These are phyloP conservation scores for Chlorella vulgaris DNA, from an alignment of 139 green algal species.

Conservation along the genomic window DNA sequence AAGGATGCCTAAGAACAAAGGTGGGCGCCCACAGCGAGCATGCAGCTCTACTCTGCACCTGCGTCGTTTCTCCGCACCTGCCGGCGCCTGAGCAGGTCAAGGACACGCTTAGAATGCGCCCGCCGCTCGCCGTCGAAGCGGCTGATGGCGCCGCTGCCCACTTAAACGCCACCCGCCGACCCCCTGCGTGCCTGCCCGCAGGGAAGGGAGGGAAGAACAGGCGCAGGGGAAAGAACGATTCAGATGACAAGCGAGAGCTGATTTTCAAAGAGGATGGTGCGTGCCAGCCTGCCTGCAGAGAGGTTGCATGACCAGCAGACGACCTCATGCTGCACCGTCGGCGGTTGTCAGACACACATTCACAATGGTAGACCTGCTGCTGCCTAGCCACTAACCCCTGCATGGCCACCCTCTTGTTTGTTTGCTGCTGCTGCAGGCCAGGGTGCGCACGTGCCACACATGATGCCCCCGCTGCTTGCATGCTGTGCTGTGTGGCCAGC, in stretches of 20 bases:
- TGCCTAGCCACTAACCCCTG: no score
- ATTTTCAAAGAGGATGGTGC: conserved; percentile 99
- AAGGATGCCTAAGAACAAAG: conserved; percentile 69
- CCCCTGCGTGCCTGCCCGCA: conserved; percentile 22
- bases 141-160: neutral
- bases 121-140: no score
- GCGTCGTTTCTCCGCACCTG: no score
- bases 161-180: neutral
- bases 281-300: neutral
- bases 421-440: neutral
- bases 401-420: neutral
- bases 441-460: conserved; percentile 17
- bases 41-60: no score
- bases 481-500: no score
- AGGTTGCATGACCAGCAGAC: no score
- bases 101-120: no score
- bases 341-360: no score
- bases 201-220: conserved; percentile 76
- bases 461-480: no score
- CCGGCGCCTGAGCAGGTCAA: no score
- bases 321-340: no score
- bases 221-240: conserved; percentile 87
- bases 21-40: conserved; percentile 23
- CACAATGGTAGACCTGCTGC: no score
- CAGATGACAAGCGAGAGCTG: conserved; percentile 98